These are phyloP conservation scores for Fusarium scirpi DNA, from an alignment of 2,329 filamentous ascomycete genomes.

Conservation along the genomic window DNA sequence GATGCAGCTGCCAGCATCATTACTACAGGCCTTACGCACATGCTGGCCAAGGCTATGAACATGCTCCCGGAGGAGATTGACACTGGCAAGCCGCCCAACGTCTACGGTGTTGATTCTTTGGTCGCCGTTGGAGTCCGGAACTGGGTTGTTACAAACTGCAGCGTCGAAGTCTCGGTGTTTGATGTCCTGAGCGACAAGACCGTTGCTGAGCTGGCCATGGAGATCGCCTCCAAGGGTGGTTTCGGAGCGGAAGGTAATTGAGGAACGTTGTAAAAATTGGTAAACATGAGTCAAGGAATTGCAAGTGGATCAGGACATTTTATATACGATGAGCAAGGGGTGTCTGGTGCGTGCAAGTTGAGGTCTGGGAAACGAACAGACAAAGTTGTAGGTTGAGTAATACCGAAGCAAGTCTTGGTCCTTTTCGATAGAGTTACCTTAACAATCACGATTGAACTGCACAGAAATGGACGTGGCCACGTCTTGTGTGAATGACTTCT, in stretches of 20 bases:
- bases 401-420: background rate
- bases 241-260: conserved; percentile 42
- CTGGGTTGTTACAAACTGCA: conserved; percentile 61
- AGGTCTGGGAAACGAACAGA: background rate
- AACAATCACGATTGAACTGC: background rate
- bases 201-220: conserved; percentile 53
- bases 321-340: conserved; percentile 3
- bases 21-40: conserved; percentile 52
- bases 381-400: background rate
- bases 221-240: conserved; percentile 52
- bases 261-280: background rate
- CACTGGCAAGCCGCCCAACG: conserved; percentile 53
- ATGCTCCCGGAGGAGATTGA: conserved; percentile 61
- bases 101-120: conserved; percentile 65
- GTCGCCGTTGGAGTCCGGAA: conserved; percentile 65
- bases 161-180: conserved; percentile 60
- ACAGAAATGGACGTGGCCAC: too few relatives aligned
- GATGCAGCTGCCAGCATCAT: conserved; percentile 52
- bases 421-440: background rate
- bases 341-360: background rate
- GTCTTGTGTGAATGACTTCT: background rate
- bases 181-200: conserved; percentile 60
- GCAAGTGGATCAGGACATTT: background rate
- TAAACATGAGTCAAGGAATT: background rate
- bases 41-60: conserved; percentile 60